Evolutionary conservation across 192 early-diverging fungal genomes (phyloP).

Genomic region (Coemansia sp.): DNA sequence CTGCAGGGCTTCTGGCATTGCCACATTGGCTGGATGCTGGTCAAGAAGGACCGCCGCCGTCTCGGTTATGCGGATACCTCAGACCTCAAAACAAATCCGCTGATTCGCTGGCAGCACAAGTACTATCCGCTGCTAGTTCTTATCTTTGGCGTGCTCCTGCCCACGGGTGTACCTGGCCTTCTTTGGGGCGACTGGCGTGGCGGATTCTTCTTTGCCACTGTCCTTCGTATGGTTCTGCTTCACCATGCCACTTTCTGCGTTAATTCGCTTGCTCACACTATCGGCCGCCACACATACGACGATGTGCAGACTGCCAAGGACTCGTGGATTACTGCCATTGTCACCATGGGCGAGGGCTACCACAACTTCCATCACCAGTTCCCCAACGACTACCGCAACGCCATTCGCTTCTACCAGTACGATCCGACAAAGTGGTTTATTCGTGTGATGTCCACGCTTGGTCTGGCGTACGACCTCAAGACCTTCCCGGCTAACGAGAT

Average conservation of each 20-base stretch:
- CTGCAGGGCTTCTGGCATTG: conserved; percentile 77
- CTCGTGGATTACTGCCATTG: conserved; percentile 76
- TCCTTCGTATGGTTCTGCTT: conserved; percentile 71
- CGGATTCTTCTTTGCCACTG: conserved; percentile 75
- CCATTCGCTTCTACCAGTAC: conserved; percentile 72
- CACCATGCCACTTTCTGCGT: conserved; percentile 90
- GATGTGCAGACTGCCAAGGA: conserved; percentile 80
- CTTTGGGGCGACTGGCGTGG: conserved; percentile 81
- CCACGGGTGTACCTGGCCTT: conserved; percentile 81
- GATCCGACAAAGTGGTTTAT: conserved; percentile 89
- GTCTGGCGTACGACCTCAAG: conserved; percentile 71
- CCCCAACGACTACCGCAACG: conserved; percentile 84
- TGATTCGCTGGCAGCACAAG: conserved; percentile 76
- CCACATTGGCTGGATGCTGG: conserved; percentile 85
- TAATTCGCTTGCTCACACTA: conserved; percentile 77
- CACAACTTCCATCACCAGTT: conserved; percentile 90
- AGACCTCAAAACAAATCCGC: conserved; percentile 71
- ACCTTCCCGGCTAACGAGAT: conserved; percentile 79
- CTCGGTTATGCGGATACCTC: conserved; percentile 79
- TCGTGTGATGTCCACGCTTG: conserved; percentile 55
- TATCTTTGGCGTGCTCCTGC: conserved; percentile 73
- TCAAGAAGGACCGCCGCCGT: conserved; percentile 69
- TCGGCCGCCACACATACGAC: conserved; percentile 75
- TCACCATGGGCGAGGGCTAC: conserved; percentile 79
- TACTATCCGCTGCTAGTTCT: conserved; percentile 71